Conservation (phyloP, 306 rosid species). For the Hippophae tibetana region DNA sequence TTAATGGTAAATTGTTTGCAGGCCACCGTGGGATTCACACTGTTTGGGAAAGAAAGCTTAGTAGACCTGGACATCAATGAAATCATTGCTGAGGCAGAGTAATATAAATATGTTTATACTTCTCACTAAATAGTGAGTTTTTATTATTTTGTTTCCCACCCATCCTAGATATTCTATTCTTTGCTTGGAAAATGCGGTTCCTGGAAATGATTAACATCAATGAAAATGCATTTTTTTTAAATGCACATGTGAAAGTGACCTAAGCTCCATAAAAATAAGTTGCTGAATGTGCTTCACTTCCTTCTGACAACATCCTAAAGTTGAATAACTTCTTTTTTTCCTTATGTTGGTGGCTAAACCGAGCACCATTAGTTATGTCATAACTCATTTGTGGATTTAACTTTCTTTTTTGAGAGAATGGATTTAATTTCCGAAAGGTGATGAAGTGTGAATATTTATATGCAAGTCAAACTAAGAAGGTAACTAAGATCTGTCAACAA, state of each 20-base stretch:
- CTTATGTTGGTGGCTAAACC: no score
- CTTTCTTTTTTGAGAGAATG: no score
- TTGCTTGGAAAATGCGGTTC: background rate
- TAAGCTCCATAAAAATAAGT: background rate
- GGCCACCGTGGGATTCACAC: slow-evolving; percentile 70
- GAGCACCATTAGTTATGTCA: no score
- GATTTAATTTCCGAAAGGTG: no score
- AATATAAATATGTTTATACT: slow-evolving; percentile 5
- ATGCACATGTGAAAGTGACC: background rate
- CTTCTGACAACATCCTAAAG: no score
- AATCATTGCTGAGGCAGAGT: slow-evolving; percentile 40
- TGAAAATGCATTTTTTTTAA: background rate
- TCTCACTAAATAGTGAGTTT: slow-evolving; percentile 30
- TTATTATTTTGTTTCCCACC: background rate
- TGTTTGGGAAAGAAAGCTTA: slow-evolving; percentile 86
- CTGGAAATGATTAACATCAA: background rate
- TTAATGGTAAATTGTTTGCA: slow-evolving; percentile 31
- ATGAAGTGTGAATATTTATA: no score
- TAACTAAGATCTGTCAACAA: no score
- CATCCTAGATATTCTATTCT: slow-evolving; percentile 1
- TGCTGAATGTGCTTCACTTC: no score
- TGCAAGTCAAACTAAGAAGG: no score
- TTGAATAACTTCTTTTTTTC: no score
- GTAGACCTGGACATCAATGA: slow-evolving; percentile 55
- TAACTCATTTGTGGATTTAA: no score